Evolutionary conservation across 257 asterid genomes (phyloP), one percentile per base, ranked within the genome.

Genomic region (Oldenlandia corymbosa): DNA sequence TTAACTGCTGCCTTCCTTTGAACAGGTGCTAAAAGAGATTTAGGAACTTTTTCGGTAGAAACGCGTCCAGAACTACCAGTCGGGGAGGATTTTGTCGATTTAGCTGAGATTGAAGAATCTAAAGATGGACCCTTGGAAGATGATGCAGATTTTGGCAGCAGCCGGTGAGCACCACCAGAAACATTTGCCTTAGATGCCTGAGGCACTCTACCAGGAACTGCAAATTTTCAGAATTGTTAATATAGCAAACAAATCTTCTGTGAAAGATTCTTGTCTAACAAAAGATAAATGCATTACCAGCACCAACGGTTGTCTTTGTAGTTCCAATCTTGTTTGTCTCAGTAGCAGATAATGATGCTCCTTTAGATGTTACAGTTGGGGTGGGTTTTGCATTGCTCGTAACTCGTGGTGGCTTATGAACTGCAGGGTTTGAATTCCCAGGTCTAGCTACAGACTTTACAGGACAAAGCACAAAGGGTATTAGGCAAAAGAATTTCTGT

Each of bases 1-100:
- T 64, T 71, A 48, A 73, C 79, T 73, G 78, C 81, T 36, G 71
- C 73, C 76, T 75, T 87, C 74, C 87, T 85, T 79, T 85, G 84
- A 10, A 79, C 74, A 12, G 81, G 47, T 75, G 74, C 67, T 57
- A 68, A 17, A 39, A 84, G 69, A 70, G 80, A 57, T 67, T 85
- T 90, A 60, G 67, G 67, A 32, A 76, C 58, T 65, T 69, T 60
- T 54, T 76, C 78, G 41, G 95, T 83, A 39, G 84, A 72, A 42
- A 75, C 57, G 54, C 77, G 81, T 42, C 73, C 79, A 72, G 91
- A 82, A 56, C 81, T 71, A 71, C 82, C 89, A 68, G 80, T 78
- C 17, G 78, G 50, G 55, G 93, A 83, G 75, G 88, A 80, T 82
- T 83, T 83, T 53, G 76, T 41, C 6, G 87, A 69, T 39, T 69